Evolutionary conservation across 768 basidiomycete species (phyloP).

Genomic region (Lactarius evosmus): DNA sequence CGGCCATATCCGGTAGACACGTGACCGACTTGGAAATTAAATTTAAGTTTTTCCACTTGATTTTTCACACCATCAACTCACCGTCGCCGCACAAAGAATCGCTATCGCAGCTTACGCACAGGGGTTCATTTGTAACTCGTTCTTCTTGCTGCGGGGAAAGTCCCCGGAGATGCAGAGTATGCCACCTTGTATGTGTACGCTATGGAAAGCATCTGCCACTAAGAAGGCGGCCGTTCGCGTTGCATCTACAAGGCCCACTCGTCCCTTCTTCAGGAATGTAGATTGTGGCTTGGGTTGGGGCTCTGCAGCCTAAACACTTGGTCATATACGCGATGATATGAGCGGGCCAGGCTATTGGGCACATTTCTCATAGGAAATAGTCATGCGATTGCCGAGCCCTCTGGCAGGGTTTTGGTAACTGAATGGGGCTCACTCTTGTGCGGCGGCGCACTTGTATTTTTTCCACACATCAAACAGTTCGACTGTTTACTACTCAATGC

Average conservation of each 20-base stretch:
- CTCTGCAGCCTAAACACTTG: conserved; percentile 41
- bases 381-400: conserved; percentile 70
- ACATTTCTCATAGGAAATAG: conserved; percentile 83
- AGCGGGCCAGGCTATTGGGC: conserved; percentile 50
- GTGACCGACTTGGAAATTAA: not conserved
- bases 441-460: conserved; percentile 58
- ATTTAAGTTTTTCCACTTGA: not conserved
- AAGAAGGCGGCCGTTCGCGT: conserved; percentile 63
- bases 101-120: conserved; percentile 82
- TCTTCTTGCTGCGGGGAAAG: conserved; percentile 81
- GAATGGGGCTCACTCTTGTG: conserved; percentile 91
- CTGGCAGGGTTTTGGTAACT: conserved; percentile 52
- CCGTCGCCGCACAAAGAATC: conserved; percentile 70
- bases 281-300: conserved; percentile 29
- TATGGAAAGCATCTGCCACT: conserved; percentile 71
- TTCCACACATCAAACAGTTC: conserved; percentile 42
- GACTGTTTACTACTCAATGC: conserved; percentile 38
- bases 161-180: conserved; percentile 85
- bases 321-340: conserved; percentile 68
- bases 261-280: conserved; percentile 19
- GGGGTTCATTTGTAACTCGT: conserved; percentile 46
- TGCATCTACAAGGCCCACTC: conserved; percentile 36
- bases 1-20: conserved; percentile 20
- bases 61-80: conserved; percentile 32
- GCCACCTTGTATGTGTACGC: conserved; percentile 42